Percentiles rank a stretch among this genome's conserved stretches.
phyloP scores from a whole-genome alignment of 352 stramenopile species.

The Elongisporangium anandrum region DNA sequence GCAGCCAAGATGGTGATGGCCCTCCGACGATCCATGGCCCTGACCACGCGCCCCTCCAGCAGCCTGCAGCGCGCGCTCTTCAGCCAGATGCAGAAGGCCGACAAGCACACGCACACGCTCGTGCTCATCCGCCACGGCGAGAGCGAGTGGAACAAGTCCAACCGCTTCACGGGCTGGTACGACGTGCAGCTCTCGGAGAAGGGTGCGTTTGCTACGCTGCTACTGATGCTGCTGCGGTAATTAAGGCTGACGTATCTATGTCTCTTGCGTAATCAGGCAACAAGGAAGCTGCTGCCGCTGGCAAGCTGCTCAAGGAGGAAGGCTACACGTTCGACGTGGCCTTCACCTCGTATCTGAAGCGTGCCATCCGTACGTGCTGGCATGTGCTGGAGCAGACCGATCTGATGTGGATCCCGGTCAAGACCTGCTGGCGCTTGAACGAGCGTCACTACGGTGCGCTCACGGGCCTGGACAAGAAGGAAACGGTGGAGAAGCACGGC shows the following conservation, averaged over 20 bases:
- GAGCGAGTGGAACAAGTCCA: constrained; percentile 94
- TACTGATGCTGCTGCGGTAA: too few species aligned
- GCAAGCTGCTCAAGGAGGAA: constrained; percentile 86
- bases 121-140: constrained; percentile 93
- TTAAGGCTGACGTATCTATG: background rate
- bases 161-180: constrained; percentile 94
- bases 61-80: constrained; percentile 21
- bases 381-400: constrained; percentile 93
- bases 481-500: constrained; percentile 88
- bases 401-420: constrained; percentile 94
- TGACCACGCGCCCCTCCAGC: constrained; percentile 26
- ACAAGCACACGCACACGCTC: constrained; percentile 85
- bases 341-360: constrained; percentile 95
- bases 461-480: constrained; percentile 89
- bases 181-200: constrained; percentile 90
- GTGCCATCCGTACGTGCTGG: constrained; percentile 93
- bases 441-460: constrained; percentile 89
- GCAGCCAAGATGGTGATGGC: constrained; percentile 45
- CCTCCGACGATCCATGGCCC: constrained; percentile 42
- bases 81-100: constrained; percentile 52
- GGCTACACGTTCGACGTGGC: constrained; percentile 94
- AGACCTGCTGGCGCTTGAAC: constrained; percentile 93
- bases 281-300: constrained; percentile 88
- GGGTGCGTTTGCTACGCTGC: constrained; percentile 9
- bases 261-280: constrained; percentile 38